These are phyloP conservation scores for Medicago arabica DNA, from an alignment of 306 rosid species.

Conservation along the genomic window DNA sequence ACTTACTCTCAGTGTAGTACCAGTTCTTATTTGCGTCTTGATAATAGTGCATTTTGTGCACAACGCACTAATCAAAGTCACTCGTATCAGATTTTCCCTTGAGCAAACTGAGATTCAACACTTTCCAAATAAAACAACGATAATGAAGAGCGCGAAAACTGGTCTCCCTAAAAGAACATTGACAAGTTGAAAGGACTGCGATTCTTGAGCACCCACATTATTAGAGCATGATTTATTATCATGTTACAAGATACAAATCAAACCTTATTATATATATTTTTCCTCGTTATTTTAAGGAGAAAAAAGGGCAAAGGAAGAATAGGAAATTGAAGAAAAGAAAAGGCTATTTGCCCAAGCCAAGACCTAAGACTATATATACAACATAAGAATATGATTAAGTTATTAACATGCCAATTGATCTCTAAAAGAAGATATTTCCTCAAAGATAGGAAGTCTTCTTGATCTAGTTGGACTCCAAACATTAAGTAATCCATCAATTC, in stretches of 20 bases:
- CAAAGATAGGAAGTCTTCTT: constrained; percentile 89
- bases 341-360: constrained; percentile 10
- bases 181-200: too few relatives aligned
- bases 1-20: too few relatives aligned
- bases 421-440: constrained; percentile 79
- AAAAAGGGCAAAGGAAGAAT: constrained; percentile 37
- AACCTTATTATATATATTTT: constrained; percentile 22
- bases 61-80: too few relatives aligned
- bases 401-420: constrained; percentile 80
- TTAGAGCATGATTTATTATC: not conserved
- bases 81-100: too few relatives aligned
- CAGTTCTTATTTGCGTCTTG: too few relatives aligned
- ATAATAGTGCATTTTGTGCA: too few relatives aligned
- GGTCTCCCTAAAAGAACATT: too few relatives aligned
- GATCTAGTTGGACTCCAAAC: constrained; percentile 65
- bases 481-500: constrained; percentile 67
- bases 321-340: not conserved
- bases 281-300: constrained; percentile 42
- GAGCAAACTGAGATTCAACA: too few relatives aligned
- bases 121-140: too few relatives aligned
- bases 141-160: too few relatives aligned
- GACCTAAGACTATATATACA: constrained; percentile 36
- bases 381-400: not conserved
- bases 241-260: constrained; percentile 24
- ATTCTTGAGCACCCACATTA: too few relatives aligned